These are phyloP conservation scores for Chaetomiaceae sp. DNA, from an alignment of 2,329 filamentous ascomycete genomes.

Conservation along the genomic window DNA sequence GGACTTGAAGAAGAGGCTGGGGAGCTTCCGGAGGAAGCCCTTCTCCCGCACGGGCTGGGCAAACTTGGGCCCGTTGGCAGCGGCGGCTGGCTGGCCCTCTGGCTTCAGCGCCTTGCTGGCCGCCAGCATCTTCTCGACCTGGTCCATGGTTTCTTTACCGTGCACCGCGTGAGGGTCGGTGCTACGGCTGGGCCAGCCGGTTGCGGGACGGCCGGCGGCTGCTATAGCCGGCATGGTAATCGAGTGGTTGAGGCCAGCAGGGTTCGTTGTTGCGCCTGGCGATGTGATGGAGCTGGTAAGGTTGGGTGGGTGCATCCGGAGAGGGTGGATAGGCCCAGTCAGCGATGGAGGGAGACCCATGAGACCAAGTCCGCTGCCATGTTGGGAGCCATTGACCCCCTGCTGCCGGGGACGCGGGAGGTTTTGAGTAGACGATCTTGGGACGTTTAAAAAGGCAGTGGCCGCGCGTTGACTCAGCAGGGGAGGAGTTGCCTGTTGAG, in stretches of 20 bases:
- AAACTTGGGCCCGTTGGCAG: not conserved
- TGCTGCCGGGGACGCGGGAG: not conserved
- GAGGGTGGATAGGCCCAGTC: not conserved
- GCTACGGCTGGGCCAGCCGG: not conserved
- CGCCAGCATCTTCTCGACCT: constrained; percentile 17
- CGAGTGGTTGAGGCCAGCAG: constrained; percentile 1
- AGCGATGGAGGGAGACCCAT: not conserved
- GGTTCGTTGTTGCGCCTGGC: no score
- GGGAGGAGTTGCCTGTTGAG: no score
- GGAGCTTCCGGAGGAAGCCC: constrained; percentile 18
- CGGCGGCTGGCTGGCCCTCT: not conserved
- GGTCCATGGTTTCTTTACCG: not conserved
- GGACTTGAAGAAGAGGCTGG: constrained; percentile 1
- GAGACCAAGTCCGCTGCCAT: not conserved
- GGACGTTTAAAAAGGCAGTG: not conserved
- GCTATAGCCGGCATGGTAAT: constrained; percentile 9
- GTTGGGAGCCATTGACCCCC: not conserved
- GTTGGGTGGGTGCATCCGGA: no score
- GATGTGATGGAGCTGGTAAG: no score
- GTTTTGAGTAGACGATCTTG: not conserved
- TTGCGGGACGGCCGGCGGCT: not conserved
- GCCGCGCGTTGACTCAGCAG: not conserved
- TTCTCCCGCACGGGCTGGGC: not conserved
- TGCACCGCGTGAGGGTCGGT: not conserved
- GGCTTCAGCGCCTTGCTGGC: constrained; percentile 13